Conservation (phyloP, 2,329 filamentous ascomycete genomes). For the Aspergillus bombycis region DNA sequence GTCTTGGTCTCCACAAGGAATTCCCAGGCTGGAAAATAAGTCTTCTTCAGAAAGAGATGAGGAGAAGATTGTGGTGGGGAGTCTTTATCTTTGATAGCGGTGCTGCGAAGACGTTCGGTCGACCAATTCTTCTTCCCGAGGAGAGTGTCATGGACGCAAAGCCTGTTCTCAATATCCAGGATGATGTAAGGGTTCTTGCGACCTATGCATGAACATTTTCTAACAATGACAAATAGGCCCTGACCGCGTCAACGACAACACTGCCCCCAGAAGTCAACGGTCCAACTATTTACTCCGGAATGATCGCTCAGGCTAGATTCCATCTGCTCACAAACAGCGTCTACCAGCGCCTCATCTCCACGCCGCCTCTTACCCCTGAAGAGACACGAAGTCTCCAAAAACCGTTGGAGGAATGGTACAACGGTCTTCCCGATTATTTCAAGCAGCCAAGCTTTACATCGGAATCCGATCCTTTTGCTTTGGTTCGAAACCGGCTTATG, state of each 20-base stretch:
- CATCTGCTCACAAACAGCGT: slow-evolving; percentile 49
- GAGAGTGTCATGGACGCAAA: slow-evolving; percentile 49
- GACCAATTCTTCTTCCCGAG: slow-evolving; percentile 51
- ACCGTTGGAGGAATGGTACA: slow-evolving; percentile 48
- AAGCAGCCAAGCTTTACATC: slow-evolving; percentile 37
- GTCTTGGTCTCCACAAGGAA: slow-evolving; percentile 55
- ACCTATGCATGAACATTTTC: not conserved
- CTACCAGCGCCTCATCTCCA: slow-evolving; percentile 50
- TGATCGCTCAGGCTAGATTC: slow-evolving; percentile 47
- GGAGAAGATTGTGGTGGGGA: slow-evolving; percentile 47
- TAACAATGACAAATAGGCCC: slow-evolving; percentile 26
- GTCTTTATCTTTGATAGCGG: slow-evolving; percentile 53
- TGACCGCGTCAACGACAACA: slow-evolving; percentile 41
- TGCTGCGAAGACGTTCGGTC: slow-evolving; percentile 55
- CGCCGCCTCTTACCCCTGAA: slow-evolving; percentile 44
- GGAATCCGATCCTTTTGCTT: slow-evolving; percentile 40
- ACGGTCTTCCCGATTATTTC: slow-evolving; percentile 45
- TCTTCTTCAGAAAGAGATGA: slow-evolving; percentile 46
- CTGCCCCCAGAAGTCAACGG: slow-evolving; percentile 41
- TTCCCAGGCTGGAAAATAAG: slow-evolving; percentile 52
- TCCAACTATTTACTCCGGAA: slow-evolving; percentile 48
- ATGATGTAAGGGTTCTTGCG: slow-evolving; percentile 32
- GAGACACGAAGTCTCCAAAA: slow-evolving; percentile 46
- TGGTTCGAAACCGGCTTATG: slow-evolving; percentile 44
- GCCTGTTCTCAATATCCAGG: slow-evolving; percentile 49